phyloP scores from a whole-genome alignment of 2,329 filamentous ascomycete species.

The Orbilia quercus region DNA sequence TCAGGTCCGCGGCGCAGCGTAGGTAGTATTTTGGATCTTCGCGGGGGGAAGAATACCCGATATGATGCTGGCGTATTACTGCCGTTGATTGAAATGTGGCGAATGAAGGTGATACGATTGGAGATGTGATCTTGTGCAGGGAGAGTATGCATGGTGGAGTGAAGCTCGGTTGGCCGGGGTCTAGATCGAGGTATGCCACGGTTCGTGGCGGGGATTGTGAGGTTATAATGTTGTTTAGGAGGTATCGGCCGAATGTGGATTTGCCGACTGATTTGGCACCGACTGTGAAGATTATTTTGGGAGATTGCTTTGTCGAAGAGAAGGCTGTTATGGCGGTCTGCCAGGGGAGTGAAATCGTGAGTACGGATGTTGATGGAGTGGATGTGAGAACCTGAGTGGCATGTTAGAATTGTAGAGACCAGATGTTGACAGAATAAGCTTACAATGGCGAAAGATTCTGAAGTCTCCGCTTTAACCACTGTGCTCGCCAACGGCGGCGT shows the following conservation, averaged over 20 bases:
- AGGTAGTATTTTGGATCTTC: slow-evolving; percentile 76
- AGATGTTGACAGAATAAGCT: slow-evolving; percentile 50
- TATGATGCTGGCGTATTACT: slow-evolving; percentile 72
- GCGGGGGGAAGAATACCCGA: slow-evolving; percentile 74
- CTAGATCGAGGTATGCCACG: slow-evolving; percentile 76
- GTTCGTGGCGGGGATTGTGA: slow-evolving; percentile 59
- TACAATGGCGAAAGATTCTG: slow-evolving; percentile 60
- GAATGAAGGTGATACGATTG: slow-evolving; percentile 76
- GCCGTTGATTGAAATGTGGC: slow-evolving; percentile 68
- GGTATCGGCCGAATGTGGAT: slow-evolving; percentile 57
- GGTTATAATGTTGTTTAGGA: slow-evolving; percentile 57
- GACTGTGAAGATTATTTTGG: slow-evolving; percentile 56
- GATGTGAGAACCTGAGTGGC: slow-evolving; percentile 26
- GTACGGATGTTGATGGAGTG: slow-evolving; percentile 63
- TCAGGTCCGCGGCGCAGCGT: slow-evolving; percentile 73
- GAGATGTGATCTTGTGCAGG: slow-evolving; percentile 71
- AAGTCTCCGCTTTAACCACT: slow-evolving; percentile 57
- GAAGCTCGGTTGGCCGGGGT: slow-evolving; percentile 82
- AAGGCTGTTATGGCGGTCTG: slow-evolving; percentile 37
- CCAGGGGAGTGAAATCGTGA: slow-evolving; percentile 52
- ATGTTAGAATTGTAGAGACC: slow-evolving; percentile 61
- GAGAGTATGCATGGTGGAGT: slow-evolving; percentile 76
- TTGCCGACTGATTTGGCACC: slow-evolving; percentile 59
- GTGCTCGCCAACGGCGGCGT: slow-evolving; percentile 64
- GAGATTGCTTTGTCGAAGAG: slow-evolving; percentile 38